Evolutionary conservation across 345 rosid genomes (phyloP), one percentile per base, ranked within the genome.

Genomic region (Bruguiera gymnorhiza): DNA sequence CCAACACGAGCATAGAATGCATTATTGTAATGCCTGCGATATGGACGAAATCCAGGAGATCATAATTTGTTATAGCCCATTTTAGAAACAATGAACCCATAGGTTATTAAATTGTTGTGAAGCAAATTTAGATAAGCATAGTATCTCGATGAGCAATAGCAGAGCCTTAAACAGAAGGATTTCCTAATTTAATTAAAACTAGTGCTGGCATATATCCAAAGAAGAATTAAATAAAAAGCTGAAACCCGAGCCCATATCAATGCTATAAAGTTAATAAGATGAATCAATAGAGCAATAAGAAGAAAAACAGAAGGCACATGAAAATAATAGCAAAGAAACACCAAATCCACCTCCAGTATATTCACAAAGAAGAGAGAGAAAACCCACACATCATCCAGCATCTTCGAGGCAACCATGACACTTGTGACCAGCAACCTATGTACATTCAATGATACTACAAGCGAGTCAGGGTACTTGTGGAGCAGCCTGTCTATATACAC

Each of bases 341-440:
- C 37, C n/a, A n/a, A 43, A 20, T 60, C 48, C 20, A 20, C 2
- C 16, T 32, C 29, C 29, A 56, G 30, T 23, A 8, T 7, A 56
- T 56, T 23, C 30, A 56, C 29, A 56, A 16, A 27, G 60, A 56
- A 58, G 70, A 63, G 26, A 80, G 60, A 75, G 79, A 58, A 65
- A 20, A 79, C 93, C 87, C 79, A 94, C 98, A 63, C 88, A 75
- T 94, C 97, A 72, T 94, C 98, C 27, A 91, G 85, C 76, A 87
- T 80, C 87, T 94, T 94, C 31, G 98, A 82, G 76, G 96, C 98
- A 70, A 94, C 85, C 96, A 94, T 78, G 86, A 94, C 87, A 64
- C 89, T 77, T 10, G 97, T 89, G 24, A 94, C 84, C 60, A 94
- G 89, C 78, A 94, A 72, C 66, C 93, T 81, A 80, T 94, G 97